A percentile compares a stretch with the other conserved stretches of the same genome.
Conservation (phyloP, 768 basidiomycete genomes). For the Mycena galericulata region DNA sequence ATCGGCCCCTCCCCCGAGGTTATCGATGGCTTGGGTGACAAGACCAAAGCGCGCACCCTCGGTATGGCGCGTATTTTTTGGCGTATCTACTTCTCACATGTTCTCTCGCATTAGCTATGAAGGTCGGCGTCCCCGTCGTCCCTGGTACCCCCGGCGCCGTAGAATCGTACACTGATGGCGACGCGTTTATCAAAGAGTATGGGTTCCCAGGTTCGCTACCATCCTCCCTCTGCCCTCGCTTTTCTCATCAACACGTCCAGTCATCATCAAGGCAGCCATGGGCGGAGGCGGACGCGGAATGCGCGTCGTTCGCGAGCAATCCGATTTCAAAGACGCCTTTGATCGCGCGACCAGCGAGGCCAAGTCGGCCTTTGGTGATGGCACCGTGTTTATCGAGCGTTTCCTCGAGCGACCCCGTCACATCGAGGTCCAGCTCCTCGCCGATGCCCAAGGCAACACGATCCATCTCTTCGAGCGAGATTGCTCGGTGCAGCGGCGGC, state of each 20-base stretch:
- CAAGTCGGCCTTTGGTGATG: constrained; percentile 96
- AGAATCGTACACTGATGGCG: constrained; percentile 79
- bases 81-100: constrained; percentile 25
- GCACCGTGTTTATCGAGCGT: constrained; percentile 98
- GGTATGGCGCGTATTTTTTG: constrained; percentile 57
- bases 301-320: constrained; percentile 97
- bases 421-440: constrained; percentile 97
- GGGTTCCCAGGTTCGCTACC: constrained; percentile 84
- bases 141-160: constrained; percentile 99
- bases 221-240: neutral
- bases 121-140: constrained; percentile 93
- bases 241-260: constrained; percentile 49
- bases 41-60: constrained; percentile 95
- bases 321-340: constrained; percentile 90
- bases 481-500: constrained; percentile 97
- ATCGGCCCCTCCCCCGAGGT: constrained; percentile 96
- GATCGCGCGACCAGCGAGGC: constrained; percentile 95
- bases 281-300: constrained; percentile 99
- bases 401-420: constrained; percentile 97
- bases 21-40: constrained; percentile 97
- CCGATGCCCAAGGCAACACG: constrained; percentile 91
- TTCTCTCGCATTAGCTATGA: constrained; percentile 69
- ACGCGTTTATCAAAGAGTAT: constrained; percentile 92
- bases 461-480: constrained; percentile 99
- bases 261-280: constrained; percentile 99